phyloP scores from a whole-genome alignment of 805 yeast genomes.

The Kazachstania taianensis region DNA sequence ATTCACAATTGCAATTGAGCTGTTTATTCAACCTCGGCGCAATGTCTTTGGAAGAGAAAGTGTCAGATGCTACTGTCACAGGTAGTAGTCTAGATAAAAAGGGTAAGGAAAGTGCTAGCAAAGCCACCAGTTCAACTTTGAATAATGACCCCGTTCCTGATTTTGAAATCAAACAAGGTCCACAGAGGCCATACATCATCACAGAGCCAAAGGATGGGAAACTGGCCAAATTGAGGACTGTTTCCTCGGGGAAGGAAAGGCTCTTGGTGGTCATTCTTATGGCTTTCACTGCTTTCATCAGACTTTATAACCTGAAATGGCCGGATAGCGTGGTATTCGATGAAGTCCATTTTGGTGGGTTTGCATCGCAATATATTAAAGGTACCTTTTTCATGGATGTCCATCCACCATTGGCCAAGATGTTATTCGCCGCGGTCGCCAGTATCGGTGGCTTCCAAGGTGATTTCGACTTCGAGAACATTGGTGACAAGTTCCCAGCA shows the following conservation, averaged over 20 bases:
- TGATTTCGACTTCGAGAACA: constrained; percentile 52
- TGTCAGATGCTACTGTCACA: too few species aligned
- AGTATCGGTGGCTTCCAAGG: constrained; percentile 63
- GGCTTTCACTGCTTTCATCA: constrained; percentile 43
- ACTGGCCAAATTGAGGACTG: constrained; percentile 34
- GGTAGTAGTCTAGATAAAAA: too few species aligned
- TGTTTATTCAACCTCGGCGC: too few species aligned
- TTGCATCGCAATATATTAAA: constrained; percentile 68
- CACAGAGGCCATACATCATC: constrained; percentile 42
- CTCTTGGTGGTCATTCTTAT: constrained; percentile 35
- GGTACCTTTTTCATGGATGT: constrained; percentile 63
- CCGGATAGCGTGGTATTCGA: constrained; percentile 87
- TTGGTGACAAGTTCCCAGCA: constrained; percentile 54
- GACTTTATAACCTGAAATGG: constrained; percentile 48
- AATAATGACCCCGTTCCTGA: constrained; percentile 34
- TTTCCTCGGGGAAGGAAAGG: constrained; percentile 32
- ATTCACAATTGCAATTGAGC: too few species aligned
- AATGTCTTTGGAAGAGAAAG: too few species aligned
- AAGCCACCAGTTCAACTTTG: too few species aligned
- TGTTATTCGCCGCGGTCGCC: constrained; percentile 66
- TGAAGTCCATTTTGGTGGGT: constrained; percentile 95
- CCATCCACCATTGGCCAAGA: constrained; percentile 72
- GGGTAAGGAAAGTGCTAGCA: too few species aligned
- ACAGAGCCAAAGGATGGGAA: too few species aligned
- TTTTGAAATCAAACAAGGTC: constrained; percentile 41